Conservation (phyloP, 2,329 filamentous ascomycete genomes). For the Neurospora sp. region DNA sequence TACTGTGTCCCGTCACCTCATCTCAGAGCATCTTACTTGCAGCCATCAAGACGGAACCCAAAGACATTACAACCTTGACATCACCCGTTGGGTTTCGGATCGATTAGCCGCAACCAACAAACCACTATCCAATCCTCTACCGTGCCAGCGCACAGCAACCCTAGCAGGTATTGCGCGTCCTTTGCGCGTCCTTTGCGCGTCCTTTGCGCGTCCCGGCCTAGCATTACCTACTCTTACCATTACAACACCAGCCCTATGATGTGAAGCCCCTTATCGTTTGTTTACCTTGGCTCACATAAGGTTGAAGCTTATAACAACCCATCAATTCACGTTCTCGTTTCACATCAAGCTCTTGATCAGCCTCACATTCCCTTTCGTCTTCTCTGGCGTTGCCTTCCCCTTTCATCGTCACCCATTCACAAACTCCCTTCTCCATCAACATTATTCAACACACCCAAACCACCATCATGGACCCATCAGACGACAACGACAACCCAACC, state of each 20-base stretch:
- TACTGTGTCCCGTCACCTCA: neutral
- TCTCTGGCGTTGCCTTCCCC: neutral
- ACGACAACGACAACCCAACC: neutral
- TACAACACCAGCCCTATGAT: neutral
- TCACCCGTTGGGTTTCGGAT: neutral
- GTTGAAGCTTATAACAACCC: neutral
- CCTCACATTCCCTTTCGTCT: neutral
- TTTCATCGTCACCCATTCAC: neutral
- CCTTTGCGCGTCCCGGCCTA: neutral
- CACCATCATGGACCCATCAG: neutral
- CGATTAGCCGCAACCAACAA: neutral
- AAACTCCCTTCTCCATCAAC: neutral
- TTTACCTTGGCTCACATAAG: neutral
- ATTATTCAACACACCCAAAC: neutral
- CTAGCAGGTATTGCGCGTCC: neutral
- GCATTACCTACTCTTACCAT: neutral
- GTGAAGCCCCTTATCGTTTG: neutral
- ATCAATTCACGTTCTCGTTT: neutral
- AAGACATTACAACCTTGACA: neutral
- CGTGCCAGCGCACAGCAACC: neutral
- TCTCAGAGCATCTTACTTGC: neutral
- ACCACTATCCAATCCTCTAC: neutral
- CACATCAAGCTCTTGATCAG: neutral
- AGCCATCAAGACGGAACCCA: neutral
- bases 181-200: too few relatives aligned